Evolutionary conservation across 2,329 filamentous ascomycete genomes (phyloP), one percentile per base, ranked within the genome.

Genomic region (Neonectria magnoliae): DNA sequence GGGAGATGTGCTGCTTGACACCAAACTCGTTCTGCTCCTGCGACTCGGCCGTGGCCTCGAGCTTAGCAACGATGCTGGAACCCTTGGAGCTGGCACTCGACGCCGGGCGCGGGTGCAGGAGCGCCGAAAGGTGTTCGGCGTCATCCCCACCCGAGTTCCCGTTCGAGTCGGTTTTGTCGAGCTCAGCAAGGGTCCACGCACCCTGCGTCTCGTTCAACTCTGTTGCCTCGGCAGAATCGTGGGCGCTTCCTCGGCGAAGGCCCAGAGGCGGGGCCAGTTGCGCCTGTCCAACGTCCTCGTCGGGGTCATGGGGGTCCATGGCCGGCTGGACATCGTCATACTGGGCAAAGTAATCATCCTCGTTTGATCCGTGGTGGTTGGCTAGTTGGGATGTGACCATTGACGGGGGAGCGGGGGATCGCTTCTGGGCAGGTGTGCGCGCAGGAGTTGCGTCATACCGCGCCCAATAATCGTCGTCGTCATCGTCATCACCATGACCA

Each of bases 391-490:
- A 68, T 20, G 78, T 76, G 8, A 76, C 62, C 54, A 66, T 74
- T 58, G 71, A 71, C 14, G 76, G 58, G 72, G 90, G 90, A 13
- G 87, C 89, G 4, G 90, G 90, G 5, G 90, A 91, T 25, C 82
- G 83, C 73, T 90, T 88, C 22, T 82, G 79, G 7, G 85, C 88
- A 1, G 90, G 90, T 10, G 90, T 92, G 48, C 85, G 83, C 2
- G 85, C 84, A 1, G 91, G 90, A 4, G 90, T 93, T 27, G 87
- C 86, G 76, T 93, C 91, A 76, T 95, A 94, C 65, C 88, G 87
- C 33, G 88, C 90, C 92, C 92, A 95, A 77, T 95, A 95, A 71
- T 90, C 90, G 68, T 93, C 91, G 66, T 93, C 90, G 33, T 92
- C 90, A 22, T 91, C 90, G 0, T 89, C 88, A 0, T 84, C 80